phyloP scores from a whole-genome alignment of 2,329 filamentous ascomycete genomes.

The Zasmidium angulare region DNA sequence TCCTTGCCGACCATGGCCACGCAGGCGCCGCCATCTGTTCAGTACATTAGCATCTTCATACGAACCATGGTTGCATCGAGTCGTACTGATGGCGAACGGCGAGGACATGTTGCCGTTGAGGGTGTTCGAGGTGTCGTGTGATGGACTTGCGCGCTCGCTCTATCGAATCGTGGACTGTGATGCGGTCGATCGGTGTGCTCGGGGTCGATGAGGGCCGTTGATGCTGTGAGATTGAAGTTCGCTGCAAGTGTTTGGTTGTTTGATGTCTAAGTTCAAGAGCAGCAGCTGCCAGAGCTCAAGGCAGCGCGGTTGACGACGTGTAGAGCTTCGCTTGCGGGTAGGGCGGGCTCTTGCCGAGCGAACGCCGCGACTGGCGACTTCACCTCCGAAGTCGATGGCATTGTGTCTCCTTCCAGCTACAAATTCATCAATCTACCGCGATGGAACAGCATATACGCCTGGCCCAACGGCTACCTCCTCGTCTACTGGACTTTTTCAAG shows the following conservation, averaged over 20 bases:
- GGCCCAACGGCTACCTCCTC: slow-evolving; percentile 71
- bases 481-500: slow-evolving; percentile 82
- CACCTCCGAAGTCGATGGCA: background rate
- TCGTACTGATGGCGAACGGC: slow-evolving; percentile 91
- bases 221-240: no score
- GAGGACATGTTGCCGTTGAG: slow-evolving; percentile 62
- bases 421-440: background rate
- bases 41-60: slow-evolving; percentile 10
- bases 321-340: no score
- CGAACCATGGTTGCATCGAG: slow-evolving; percentile 6
- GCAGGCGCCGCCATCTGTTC: slow-evolving; percentile 78
- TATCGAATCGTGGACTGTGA: background rate
- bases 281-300: no score
- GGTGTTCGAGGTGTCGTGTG: background rate
- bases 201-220: no score
- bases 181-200: no score
- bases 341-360: no score
- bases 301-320: no score
- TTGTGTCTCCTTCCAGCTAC: no score
- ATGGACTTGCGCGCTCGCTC: background rate
- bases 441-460: slow-evolving; percentile 51
- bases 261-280: no score
- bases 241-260: no score
- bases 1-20: slow-evolving; percentile 99
- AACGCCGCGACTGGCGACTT: slow-evolving; percentile 9